Evolutionary conservation across 2,329 filamentous ascomycete species (phyloP), one percentile per base, ranked within the genome.

Genomic region (Beauveria medogensis): DNA sequence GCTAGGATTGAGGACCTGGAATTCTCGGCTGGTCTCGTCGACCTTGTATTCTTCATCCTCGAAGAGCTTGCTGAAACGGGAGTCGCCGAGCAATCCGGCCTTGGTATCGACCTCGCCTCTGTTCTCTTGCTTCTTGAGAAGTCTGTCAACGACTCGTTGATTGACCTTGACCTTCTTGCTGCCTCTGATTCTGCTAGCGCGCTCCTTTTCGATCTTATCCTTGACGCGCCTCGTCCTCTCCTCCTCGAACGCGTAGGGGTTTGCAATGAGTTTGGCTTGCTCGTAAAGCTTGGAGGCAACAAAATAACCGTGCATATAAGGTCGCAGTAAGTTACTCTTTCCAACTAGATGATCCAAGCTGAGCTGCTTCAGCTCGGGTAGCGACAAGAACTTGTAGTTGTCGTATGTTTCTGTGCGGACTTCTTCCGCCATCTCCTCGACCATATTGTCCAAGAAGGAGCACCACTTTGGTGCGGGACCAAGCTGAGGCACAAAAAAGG

Each of bases 251-350:
- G 95, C 83, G 71, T 95, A 95, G 0, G 94, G 94, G 74, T 97
- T 96, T 55, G 90, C 89, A 68, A 97, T 96, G 63, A 99, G 78
- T 60, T 90, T 82, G 20, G 94, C 94, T 73, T 99, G 92, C 71
- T 99, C 95, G 73, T 99, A 97, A 28, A 99, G 77, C 70, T 92
- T 91, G 68, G 95, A 93, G 41, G 90, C 91, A 54, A 99, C 92
- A 76, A 99, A 99, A 80, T 94, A 97, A 67, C 94, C 95, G 72
- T 99, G 94, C 95, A 99, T 99, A 72, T 99, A 99, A 48, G 94
- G 94, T 50, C 93, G 84, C 46, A 99, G 79, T 22, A 97, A 78
- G 69, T 90, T 94, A 30, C 92, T 96, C 68, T 91, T 92, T 65
- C 93, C 93, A 61, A 99, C 83, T 53, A 99, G 80, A 71, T 97